Base-by-base conservation (phyloP, 306 rosid genomes). In the Glycyrrhiza uralensis region DNA sequence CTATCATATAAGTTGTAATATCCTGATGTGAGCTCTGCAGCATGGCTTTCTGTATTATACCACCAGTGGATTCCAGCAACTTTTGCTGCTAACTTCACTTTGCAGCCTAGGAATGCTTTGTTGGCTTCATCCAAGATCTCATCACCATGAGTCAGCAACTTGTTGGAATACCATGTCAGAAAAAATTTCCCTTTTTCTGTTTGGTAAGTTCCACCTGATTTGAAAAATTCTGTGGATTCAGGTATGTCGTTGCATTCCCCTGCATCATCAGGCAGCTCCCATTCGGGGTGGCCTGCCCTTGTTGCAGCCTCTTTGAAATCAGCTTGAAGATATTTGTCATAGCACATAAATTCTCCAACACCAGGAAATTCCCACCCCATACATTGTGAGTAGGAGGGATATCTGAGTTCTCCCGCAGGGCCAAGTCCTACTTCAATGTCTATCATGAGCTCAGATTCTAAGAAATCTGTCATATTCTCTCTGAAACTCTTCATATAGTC, bases 51-150 rank as follows among this genome's bases (percentile, higher is more conserved):
- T 14, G 86, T 57, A 45, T 76, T 78, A 52, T 89, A 94, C 97
- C 96, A 91, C 98, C 98, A 94, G 82, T 94, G 97, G 68, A 94
- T 94, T 85, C 97, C 97, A 6, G 97, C 81, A 18, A 92, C 96
- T 82, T 92, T 89, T 71, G 86, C 88, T 44, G 98, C 94, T 69
- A 92, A 77, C 83, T 80, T 88, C 76, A 92, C 65, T 86, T 85
- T 87, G 58, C 88, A 89, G 57, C 89, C 90, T 22, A 64, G 57
- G 80, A 92, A 89, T 33, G 72, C 87, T 69, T 75, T 76, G 80
- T 92, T 92, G 62, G 96, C 94, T 82, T 86, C 88, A 59, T 86
- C 97, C 62, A 92, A 73, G 78, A 89, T 87, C 66, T 86, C 86
- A 79, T 92, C 94, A 60, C 92, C 94, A 71, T 89, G 97, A 51